Percentiles rank a stretch among this genome's conserved stretches.
Conservation (phyloP, 2,329 filamentous ascomycete species). For the Cryoendolithus antarcticus region DNA sequence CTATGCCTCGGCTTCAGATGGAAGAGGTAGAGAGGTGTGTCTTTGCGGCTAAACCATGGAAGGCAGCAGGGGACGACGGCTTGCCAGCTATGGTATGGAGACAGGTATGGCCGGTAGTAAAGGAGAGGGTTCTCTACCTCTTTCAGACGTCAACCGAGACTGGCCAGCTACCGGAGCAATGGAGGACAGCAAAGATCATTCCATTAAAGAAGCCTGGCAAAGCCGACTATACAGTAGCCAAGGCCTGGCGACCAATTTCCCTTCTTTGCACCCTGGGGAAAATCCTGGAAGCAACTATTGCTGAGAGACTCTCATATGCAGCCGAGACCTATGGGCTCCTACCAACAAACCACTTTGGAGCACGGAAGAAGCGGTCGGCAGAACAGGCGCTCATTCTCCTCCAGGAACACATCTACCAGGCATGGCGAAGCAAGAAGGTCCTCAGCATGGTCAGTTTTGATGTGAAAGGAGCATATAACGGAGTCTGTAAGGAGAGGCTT, state of each 20-base stretch:
- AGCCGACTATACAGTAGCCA: constrained; percentile 15
- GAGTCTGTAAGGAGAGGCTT: constrained; percentile 20
- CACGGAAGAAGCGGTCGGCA: not conserved
- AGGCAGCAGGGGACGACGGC: constrained; percentile 8
- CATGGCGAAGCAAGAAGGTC: constrained; percentile 12
- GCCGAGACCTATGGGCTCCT: constrained; percentile 1
- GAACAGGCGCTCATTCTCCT: not conserved
- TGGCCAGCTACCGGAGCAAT: constrained; percentile 13
- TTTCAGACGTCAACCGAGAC: constrained; percentile 11
- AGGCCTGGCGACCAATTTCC: constrained; percentile 18
- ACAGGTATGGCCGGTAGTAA: constrained; percentile 13
- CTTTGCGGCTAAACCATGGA: constrained; percentile 4
- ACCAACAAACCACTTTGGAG: not conserved
- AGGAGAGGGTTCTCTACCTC: constrained; percentile 12
- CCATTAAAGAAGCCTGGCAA: constrained; percentile 16
- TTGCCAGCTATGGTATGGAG: constrained; percentile 12
- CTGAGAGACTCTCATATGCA: not conserved
- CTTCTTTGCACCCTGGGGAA: constrained; percentile 17
- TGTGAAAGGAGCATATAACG: constrained; percentile 30
- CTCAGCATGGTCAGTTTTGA: constrained; percentile 27
- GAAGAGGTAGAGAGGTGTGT: constrained; percentile 1
- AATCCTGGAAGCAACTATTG: constrained; percentile 3
- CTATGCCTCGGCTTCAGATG: not conserved
- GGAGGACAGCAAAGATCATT: constrained; percentile 17
- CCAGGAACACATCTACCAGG: not conserved